A percentile compares a stretch with the other conserved stretches of the same genome.
Conservation (phyloP, 1,284 basidiomycete species). For the Cerioporus squamosus region DNA sequence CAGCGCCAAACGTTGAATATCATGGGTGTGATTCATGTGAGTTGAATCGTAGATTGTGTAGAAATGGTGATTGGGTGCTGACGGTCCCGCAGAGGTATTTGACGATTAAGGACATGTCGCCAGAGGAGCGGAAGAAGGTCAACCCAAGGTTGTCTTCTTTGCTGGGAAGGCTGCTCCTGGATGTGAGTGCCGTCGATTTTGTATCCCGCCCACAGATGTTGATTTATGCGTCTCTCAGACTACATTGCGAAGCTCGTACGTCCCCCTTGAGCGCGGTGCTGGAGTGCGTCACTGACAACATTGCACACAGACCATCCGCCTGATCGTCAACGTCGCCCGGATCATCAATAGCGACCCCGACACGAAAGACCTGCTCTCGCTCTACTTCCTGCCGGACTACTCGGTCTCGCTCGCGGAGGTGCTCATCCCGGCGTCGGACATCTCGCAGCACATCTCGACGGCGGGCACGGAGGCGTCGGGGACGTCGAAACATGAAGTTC, state of each 20-base stretch:
- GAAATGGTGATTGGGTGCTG: background rate
- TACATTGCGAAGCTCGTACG: conserved; percentile 79
- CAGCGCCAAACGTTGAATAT: conserved; percentile 87
- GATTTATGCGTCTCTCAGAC: conserved; percentile 41
- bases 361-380: conserved; percentile 79
- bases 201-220: too few relatives aligned
- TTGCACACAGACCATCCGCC: conserved; percentile 77
- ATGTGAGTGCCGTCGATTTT: conserved; percentile 49
- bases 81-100: conserved; percentile 71
- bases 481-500: conserved; percentile 95
- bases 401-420: conserved; percentile 89
- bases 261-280: background rate
- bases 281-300: background rate
- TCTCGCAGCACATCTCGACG: conserved; percentile 92
- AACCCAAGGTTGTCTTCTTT: conserved; percentile 87
- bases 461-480: conserved; percentile 92
- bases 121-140: conserved; percentile 80
- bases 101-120: conserved; percentile 75
- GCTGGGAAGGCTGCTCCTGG: conserved; percentile 88
- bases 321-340: conserved; percentile 88
- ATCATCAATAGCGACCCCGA: conserved; percentile 88
- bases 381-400: conserved; percentile 85
- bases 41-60: conserved; percentile 19
- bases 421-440: conserved; percentile 89
- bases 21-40: conserved; percentile 82